Conservation (phyloP, 192 early-diverging fungal species). For the Podila horticola region DNA sequence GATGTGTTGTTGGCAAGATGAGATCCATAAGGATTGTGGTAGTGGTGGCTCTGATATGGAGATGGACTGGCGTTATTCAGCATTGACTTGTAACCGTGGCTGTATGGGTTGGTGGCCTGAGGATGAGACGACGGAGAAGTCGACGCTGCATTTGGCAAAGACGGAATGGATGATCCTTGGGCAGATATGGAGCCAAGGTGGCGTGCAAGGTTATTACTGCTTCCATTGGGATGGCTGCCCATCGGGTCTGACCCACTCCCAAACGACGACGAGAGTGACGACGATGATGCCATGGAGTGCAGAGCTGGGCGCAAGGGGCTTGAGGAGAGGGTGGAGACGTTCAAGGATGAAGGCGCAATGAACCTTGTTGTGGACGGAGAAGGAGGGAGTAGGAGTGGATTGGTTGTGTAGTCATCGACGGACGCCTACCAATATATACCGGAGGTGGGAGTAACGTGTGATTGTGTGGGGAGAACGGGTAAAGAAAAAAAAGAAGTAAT, state of each 20-base stretch:
- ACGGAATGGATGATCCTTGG: constrained; percentile 10
- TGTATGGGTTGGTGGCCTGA: constrained; percentile 24
- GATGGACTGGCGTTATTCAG: not conserved
- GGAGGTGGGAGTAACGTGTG: not conserved
- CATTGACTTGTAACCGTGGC: not conserved
- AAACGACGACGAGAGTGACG: constrained; percentile 45
- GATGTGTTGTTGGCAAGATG: no score
- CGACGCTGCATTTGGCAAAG: constrained; percentile 14
- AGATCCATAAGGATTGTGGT: not conserved
- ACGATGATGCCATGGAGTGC: constrained; percentile 42
- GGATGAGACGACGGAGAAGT: constrained; percentile 31
- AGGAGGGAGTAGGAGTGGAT: constrained; percentile 42
- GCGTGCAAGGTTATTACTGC: constrained; percentile 13
- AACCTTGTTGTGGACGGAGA: constrained; percentile 46
- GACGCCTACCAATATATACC: constrained; percentile 16
- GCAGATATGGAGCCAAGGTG: not conserved
- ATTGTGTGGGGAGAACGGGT: not conserved
- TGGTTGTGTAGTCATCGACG: constrained; percentile 39
- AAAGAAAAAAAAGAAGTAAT: not conserved
- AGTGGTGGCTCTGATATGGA: not conserved
- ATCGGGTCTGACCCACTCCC: constrained; percentile 26
- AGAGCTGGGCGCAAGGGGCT: constrained; percentile 42
- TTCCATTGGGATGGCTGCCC: constrained; percentile 12
- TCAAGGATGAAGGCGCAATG: constrained; percentile 38
- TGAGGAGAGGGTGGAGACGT: constrained; percentile 24